A percentile compares a stretch with the other conserved stretches of the same genome.
These are phyloP conservation scores for Pestalotiopsis sp. DNA, from an alignment of 2,329 filamentous ascomycete species.

Conservation along the genomic window DNA sequence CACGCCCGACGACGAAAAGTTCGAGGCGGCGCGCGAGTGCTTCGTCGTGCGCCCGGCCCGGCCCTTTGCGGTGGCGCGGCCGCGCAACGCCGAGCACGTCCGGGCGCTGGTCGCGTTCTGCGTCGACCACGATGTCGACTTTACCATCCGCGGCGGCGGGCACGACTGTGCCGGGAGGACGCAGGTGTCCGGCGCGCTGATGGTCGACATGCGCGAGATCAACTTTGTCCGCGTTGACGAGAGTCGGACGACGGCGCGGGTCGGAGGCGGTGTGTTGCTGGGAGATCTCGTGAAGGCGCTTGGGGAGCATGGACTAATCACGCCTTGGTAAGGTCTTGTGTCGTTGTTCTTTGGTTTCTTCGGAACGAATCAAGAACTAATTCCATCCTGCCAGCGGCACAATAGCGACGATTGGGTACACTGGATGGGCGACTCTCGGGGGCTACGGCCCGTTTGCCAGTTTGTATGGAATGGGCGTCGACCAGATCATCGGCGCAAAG, in stretches of 20 bases:
- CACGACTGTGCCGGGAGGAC: slow-evolving; percentile 35
- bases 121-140: slow-evolving; percentile 19
- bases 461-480: slow-evolving; percentile 34
- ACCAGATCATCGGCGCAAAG: slow-evolving; percentile 37
- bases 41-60: slow-evolving; percentile 15
- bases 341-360: background rate
- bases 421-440: slow-evolving; percentile 34
- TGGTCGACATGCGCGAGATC: slow-evolving; percentile 39
- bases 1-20: slow-evolving; percentile 7
- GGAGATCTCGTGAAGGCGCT: slow-evolving; percentile 27
- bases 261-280: slow-evolving; percentile 37
- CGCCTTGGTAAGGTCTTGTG: slow-evolving; percentile 21
- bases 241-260: slow-evolving; percentile 26
- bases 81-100: slow-evolving; percentile 19
- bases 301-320: slow-evolving; percentile 28
- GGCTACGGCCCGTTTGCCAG: slow-evolving; percentile 33
- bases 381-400: slow-evolving; percentile 13
- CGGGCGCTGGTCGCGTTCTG: slow-evolving; percentile 19
- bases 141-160: slow-evolving; percentile 32
- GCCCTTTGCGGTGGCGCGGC: slow-evolving; percentile 22
- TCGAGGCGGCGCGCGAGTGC: slow-evolving; percentile 19
- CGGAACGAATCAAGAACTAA: background rate
- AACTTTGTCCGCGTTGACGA: slow-evolving; percentile 27
- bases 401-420: slow-evolving; percentile 30
- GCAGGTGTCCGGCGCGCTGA: slow-evolving; percentile 30